Conservation (phyloP, 202 grass and related monocot genomes). For the Panicum hallii region DNA sequence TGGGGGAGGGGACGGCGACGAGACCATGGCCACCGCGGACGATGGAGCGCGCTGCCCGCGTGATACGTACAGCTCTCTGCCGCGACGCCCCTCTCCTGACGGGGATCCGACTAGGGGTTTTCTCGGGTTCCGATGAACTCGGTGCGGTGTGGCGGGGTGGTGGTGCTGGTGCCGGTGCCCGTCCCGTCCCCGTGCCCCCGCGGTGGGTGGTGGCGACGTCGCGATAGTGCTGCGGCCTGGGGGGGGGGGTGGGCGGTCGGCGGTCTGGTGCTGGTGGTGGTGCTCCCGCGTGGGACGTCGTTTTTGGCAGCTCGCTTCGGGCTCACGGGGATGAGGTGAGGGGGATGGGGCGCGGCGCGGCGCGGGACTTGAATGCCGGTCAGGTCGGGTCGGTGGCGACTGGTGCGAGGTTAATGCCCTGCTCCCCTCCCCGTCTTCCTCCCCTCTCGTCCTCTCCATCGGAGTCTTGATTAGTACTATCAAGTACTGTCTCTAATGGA, state of each 20-base stretch:
- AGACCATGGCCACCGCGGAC: conserved; percentile 52
- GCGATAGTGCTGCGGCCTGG: conserved; percentile 3
- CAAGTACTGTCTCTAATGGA: background rate
- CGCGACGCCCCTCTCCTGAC: background rate
- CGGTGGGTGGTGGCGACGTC: conserved; percentile 38
- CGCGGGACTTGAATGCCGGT: conserved; percentile 54
- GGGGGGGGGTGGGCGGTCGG: background rate
- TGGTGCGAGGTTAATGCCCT: conserved; percentile 48
- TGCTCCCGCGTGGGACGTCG: conserved; percentile 30
- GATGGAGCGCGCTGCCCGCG: conserved; percentile 10
- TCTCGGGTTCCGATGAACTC: conserved; percentile 13
- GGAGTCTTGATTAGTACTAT: too few relatives aligned
- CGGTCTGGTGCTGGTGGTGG: background rate
- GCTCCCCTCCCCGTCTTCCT: background rate
- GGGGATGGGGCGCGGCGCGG: background rate
- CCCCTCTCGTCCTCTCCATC: background rate
- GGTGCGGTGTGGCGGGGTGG: background rate
- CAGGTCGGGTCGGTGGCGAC: conserved; percentile 40
- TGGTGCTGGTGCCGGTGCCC: background rate
- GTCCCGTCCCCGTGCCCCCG: background rate
- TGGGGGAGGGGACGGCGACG: conserved; percentile 51
- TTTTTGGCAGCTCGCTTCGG: conserved; percentile 45
- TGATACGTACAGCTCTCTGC: conserved; percentile 15
- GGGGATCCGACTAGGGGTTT: conserved; percentile 22
- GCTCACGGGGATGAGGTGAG: conserved; percentile 41